phyloP scores from a whole-genome alignment of 495 filamentous ascomycete genomes.

The Xylaria flabelliformis region DNA sequence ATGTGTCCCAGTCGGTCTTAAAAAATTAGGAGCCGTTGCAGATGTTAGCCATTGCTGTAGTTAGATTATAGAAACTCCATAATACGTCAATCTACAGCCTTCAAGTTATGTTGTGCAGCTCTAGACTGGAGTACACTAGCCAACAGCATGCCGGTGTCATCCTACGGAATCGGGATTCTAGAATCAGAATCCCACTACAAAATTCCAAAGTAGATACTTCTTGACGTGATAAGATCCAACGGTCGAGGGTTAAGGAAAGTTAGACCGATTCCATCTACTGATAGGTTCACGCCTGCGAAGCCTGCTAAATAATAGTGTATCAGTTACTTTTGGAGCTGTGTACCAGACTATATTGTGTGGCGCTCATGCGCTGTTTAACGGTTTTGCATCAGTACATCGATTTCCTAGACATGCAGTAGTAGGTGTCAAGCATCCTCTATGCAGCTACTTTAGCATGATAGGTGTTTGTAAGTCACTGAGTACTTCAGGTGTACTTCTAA shows the following conservation, averaged over 20 bases:
- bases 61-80: constrained; percentile 14
- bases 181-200: not conserved
- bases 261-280: not conserved
- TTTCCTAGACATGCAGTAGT: not conserved
- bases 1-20: constrained; percentile 6
- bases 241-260: not conserved
- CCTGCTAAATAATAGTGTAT: not conserved
- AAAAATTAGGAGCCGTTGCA: constrained; percentile 1
- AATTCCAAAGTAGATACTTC: not conserved
- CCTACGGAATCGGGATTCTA: not conserved
- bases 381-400: not conserved
- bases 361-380: not conserved
- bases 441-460: not conserved
- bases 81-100: not conserved
- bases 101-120: constrained; percentile 27
- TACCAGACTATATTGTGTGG: not conserved
- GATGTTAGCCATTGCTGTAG: constrained; percentile 20
- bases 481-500: constrained; percentile 8
- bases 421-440: not conserved
- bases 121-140: constrained; percentile 4
- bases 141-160: constrained; percentile 11
- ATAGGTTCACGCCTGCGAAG: not conserved
- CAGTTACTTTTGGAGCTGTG: not conserved
- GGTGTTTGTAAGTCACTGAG: not conserved
- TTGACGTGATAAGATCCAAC: not conserved